phyloP scores from a whole-genome alignment of 495 filamentous ascomycete genomes.

The Talaromyces wortmannii region DNA sequence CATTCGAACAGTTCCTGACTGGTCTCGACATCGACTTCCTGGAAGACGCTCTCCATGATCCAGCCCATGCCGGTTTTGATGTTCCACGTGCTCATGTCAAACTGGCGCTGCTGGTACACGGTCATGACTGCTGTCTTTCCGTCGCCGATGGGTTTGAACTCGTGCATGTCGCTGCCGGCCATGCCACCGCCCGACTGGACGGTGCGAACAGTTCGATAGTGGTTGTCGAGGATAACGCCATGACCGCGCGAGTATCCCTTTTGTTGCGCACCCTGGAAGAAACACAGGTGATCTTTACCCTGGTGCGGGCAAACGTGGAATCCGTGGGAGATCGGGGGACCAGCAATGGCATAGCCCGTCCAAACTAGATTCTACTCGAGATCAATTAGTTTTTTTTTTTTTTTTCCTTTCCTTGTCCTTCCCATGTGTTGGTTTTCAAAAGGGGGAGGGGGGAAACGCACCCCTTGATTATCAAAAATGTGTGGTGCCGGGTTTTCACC shows the following conservation, averaged over 20 bases:
- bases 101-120: slow-evolving; percentile 48
- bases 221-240: slow-evolving; percentile 45
- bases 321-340: slow-evolving; percentile 33
- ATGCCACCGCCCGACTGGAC: slow-evolving; percentile 38
- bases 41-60: slow-evolving; percentile 45
- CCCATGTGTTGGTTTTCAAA: background rate
- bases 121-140: slow-evolving; percentile 48
- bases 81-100: slow-evolving; percentile 47
- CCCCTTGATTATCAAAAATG: slow-evolving; percentile 37
- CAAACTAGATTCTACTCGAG: slow-evolving; percentile 32
- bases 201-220: slow-evolving; percentile 41
- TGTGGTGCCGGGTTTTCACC: slow-evolving; percentile 33
- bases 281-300: slow-evolving; percentile 43
- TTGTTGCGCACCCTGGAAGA: slow-evolving; percentile 47
- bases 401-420: too few relatives aligned
- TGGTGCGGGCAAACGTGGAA: slow-evolving; percentile 41
- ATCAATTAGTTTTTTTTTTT: background rate
- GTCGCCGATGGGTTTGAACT: slow-evolving; percentile 38
- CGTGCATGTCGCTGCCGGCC: slow-evolving; percentile 44
- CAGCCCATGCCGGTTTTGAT: slow-evolving; percentile 38
- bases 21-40: slow-evolving; percentile 47
- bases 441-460: slow-evolving; percentile 13
- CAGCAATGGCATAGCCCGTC: slow-evolving; percentile 36
- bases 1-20: slow-evolving; percentile 47
- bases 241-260: slow-evolving; percentile 47